Percentiles rank a stretch among this genome's conserved stretches.
These are phyloP conservation scores for Gossypium turneri DNA, from an alignment of 345 rosid species.

Conservation along the genomic window DNA sequence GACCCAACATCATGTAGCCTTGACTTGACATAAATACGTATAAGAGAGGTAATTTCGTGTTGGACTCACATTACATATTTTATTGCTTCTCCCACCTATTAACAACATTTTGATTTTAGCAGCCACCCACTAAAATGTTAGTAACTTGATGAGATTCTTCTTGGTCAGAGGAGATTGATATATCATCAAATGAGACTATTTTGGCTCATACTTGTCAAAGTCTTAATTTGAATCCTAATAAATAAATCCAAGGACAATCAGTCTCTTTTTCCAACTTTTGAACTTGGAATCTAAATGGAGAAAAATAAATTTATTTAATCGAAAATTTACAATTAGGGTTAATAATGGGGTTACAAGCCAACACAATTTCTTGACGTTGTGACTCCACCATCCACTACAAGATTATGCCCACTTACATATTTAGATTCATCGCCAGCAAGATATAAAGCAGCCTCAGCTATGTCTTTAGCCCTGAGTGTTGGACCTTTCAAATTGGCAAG, in stretches of 20 bases:
- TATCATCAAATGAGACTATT: no score
- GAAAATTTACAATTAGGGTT: not conserved
- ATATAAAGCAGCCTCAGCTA: constrained; percentile 8
- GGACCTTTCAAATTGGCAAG: constrained; percentile 7
- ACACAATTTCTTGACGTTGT: not conserved
- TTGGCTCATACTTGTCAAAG: no score
- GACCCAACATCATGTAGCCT: not conserved
- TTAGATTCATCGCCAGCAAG: constrained; percentile 13
- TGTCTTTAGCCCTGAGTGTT: constrained; percentile 2
- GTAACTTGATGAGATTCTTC: no score
- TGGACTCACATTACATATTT: not conserved
- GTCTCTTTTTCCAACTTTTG: not conserved
- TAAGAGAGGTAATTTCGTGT: not conserved
- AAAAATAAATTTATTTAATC: not conserved
- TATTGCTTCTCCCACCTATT: not conserved
- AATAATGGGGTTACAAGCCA: not conserved
- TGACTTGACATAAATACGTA: not conserved
- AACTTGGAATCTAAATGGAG: not conserved
- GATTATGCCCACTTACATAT: constrained; percentile 12
- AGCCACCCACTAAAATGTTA: no score
- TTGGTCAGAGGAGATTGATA: no score
- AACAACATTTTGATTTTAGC: no score
- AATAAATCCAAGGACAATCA: no score
- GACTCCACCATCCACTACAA: constrained; percentile 8
- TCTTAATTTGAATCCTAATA: no score